phyloP scores from a whole-genome alignment of 148 eudicot species.

The Heliamphora exappendiculata region DNA sequence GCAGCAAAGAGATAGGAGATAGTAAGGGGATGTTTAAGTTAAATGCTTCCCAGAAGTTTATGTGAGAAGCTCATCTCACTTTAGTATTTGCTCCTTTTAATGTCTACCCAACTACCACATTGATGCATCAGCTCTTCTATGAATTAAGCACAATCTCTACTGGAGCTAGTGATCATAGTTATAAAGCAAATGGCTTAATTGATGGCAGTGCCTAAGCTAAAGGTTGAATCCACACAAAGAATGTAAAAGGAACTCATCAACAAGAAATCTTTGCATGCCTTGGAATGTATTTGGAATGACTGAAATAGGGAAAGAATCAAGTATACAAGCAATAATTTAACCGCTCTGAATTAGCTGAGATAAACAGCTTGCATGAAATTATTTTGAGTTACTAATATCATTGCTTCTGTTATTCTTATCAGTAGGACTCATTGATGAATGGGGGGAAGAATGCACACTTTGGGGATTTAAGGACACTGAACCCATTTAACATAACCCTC shows the following conservation, averaged over 20 bases:
- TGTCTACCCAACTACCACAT: not conserved
- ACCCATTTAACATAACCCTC: not conserved
- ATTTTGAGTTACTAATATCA: too few relatives aligned
- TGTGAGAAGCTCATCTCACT: not conserved
- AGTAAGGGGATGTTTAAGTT: slow-evolving; percentile 6
- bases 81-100: not conserved
- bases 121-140: not conserved
- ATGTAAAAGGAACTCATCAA: not conserved
- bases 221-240: not conserved
- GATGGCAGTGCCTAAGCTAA: not conserved
- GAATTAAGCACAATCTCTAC: not conserved
- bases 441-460: not conserved
- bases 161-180: not conserved
- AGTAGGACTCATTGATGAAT: too few relatives aligned
- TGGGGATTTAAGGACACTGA: not conserved
- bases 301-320: not conserved
- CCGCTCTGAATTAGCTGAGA: not conserved
- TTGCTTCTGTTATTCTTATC: too few relatives aligned
- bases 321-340: not conserved
- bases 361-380: too few relatives aligned
- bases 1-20: slow-evolving; percentile 5
- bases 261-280: not conserved
- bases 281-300: not conserved
- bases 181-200: not conserved
- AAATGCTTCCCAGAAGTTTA: not conserved